A percentile compares a stretch with the other conserved stretches of the same genome.
Evolutionary conservation across 202 grass and related monocot species (phyloP).

Genomic region (Hordeum pubiflorum): DNA sequence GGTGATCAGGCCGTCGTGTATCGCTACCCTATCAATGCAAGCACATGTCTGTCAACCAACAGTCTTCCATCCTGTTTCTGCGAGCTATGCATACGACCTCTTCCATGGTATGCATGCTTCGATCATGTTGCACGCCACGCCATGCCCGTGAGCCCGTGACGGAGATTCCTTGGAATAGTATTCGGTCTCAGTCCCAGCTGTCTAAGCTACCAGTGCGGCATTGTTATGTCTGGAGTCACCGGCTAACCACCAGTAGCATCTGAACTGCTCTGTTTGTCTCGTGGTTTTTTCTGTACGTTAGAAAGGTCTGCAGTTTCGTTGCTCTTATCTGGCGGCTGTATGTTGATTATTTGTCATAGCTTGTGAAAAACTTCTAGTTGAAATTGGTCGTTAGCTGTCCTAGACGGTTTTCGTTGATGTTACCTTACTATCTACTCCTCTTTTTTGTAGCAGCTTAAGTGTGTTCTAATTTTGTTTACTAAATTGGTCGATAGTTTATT

Average conservation of each 20-base stretch:
- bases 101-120: conserved; percentile 10
- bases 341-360: background rate
- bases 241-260: background rate
- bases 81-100: conserved; percentile 10
- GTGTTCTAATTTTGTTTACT: background rate
- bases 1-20: conserved; percentile 7
- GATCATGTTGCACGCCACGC: background rate
- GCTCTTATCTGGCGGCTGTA: background rate
- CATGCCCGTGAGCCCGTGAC: background rate
- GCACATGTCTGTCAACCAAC: background rate
- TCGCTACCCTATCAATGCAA: conserved; percentile 21
- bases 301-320: background rate
- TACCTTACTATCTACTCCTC: background rate
- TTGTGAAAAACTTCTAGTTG: background rate
- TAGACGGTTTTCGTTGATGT: conserved; percentile 7
- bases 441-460: background rate
- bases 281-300: conserved; percentile 18
- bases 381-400: background rate
- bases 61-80: background rate
- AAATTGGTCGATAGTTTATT: background rate
- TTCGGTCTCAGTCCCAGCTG: background rate
- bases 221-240: background rate
- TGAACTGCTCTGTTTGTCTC: conserved; percentile 16
- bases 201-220: background rate
- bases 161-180: conserved; percentile 17